Evolutionary conservation across 2,329 filamentous ascomycete species (phyloP).

Genomic region (Epichloe sp.): DNA sequence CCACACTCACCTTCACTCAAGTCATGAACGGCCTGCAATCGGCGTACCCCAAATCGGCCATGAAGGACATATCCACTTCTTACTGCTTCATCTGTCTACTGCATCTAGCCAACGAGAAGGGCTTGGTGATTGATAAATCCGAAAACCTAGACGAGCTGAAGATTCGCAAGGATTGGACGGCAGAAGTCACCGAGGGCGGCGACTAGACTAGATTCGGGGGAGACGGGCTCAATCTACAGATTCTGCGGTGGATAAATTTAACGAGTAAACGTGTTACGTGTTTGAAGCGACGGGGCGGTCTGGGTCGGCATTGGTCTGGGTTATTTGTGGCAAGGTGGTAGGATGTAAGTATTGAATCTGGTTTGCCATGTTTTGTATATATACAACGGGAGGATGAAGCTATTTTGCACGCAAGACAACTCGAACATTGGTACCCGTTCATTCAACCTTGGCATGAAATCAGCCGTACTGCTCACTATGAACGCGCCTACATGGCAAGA

Average conservation of each 20-base stretch:
- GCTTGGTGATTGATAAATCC: conserved; percentile 59
- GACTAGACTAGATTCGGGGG: conserved; percentile 11
- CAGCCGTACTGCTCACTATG: too few species aligned
- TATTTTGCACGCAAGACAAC: too few species aligned
- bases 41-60: conserved; percentile 73
- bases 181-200: conserved; percentile 36
- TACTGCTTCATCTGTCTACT: conserved; percentile 87
- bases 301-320: too few species aligned
- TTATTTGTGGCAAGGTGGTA: too few species aligned
- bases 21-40: conserved; percentile 81
- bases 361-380: too few species aligned
- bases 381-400: too few species aligned
- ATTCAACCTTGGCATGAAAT: too few species aligned
- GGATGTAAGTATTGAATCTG: too few species aligned
- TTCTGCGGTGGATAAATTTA: too few species aligned
- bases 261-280: background rate
- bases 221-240: background rate
- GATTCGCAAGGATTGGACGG: conserved; percentile 49
- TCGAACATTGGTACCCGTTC: too few species aligned
- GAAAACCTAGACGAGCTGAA: conserved; percentile 44
- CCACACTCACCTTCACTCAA: conserved; percentile 66
- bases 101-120: conserved; percentile 88
- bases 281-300: background rate
- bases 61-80: conserved; percentile 91
- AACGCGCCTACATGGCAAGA: background rate